Percentiles rank a stretch among this genome's conserved stretches.
Conservation (phyloP, 768 basidiomycete species). For the Pisolithus marmoratus region DNA sequence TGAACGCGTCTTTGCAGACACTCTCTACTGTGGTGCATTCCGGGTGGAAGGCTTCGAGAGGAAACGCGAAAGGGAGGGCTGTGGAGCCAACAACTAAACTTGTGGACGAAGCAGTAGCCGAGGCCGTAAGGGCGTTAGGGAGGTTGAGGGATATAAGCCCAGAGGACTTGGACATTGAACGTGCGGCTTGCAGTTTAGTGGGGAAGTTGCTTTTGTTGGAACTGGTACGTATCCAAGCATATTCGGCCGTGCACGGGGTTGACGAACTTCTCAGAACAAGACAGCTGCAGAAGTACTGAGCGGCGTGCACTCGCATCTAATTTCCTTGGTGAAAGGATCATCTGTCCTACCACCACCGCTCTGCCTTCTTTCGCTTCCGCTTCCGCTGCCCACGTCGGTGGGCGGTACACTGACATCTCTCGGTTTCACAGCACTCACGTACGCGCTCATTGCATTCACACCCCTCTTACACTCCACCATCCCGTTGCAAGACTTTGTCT, state of each 20-base stretch:
- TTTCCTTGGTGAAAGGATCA: not conserved
- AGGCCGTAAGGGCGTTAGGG: constrained; percentile 41
- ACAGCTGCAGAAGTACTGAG: constrained; percentile 40
- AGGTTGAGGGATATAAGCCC: constrained; percentile 41
- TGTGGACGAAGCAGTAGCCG: constrained; percentile 24
- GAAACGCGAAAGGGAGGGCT: constrained; percentile 19
- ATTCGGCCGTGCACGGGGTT: not conserved
- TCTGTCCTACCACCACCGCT: constrained; percentile 6
- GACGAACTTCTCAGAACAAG: constrained; percentile 41
- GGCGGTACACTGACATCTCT: constrained; percentile 41
- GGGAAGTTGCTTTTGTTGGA: constrained; percentile 65
- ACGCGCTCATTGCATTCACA: constrained; percentile 43
- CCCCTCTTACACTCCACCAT: constrained; percentile 19
- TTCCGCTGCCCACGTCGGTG: no score
- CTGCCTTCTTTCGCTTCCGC: constrained; percentile 34
- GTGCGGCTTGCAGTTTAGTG: constrained; percentile 61
- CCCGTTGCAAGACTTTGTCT: constrained; percentile 22
- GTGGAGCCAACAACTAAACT: constrained; percentile 28
- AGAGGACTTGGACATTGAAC: constrained; percentile 60
- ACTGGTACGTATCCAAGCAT: constrained; percentile 46
- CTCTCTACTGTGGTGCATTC: constrained; percentile 48
- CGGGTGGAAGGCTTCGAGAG: constrained; percentile 48
- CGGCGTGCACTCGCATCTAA: constrained; percentile 42
- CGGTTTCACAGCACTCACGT: constrained; percentile 53
- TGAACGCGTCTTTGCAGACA: constrained; percentile 57